These are phyloP conservation scores for Botrytis deweyae DNA, from an alignment of 2,329 filamentous ascomycete species.

Conservation along the genomic window DNA sequence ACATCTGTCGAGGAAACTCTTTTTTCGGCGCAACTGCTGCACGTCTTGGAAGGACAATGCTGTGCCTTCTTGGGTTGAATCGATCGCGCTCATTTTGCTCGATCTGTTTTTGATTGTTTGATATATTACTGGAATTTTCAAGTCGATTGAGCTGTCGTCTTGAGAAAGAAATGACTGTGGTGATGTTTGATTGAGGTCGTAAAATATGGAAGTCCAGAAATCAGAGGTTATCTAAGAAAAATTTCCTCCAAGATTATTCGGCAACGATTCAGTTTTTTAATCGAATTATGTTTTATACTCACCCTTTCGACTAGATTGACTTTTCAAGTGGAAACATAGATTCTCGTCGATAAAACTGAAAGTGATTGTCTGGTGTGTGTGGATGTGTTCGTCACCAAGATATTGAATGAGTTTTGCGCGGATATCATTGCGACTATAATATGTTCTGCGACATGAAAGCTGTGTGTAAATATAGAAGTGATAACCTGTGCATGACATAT, in stretches of 20 bases:
- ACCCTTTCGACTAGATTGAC: neutral
- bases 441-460: neutral
- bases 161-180: neutral
- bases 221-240: neutral
- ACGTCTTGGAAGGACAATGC: accelerated
- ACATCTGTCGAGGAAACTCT: accelerated
- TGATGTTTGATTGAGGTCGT: neutral
- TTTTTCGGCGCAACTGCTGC: neutral
- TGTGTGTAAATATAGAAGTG: neutral
- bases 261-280: neutral
- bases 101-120: neutral
- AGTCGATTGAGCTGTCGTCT: neutral
- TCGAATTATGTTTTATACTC: neutral
- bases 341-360: neutral
- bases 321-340: neutral
- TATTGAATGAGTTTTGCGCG: neutral
- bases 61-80: neutral
- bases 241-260: no score
- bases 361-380: neutral
- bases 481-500: neutral
- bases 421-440: accelerated
- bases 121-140: neutral
- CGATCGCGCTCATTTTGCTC: no score
- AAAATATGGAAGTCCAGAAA: neutral
- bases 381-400: neutral